Base-by-base conservation (phyloP, 2,329 filamentous ascomycete genomes). In the Verticillium albo-atrum region DNA sequence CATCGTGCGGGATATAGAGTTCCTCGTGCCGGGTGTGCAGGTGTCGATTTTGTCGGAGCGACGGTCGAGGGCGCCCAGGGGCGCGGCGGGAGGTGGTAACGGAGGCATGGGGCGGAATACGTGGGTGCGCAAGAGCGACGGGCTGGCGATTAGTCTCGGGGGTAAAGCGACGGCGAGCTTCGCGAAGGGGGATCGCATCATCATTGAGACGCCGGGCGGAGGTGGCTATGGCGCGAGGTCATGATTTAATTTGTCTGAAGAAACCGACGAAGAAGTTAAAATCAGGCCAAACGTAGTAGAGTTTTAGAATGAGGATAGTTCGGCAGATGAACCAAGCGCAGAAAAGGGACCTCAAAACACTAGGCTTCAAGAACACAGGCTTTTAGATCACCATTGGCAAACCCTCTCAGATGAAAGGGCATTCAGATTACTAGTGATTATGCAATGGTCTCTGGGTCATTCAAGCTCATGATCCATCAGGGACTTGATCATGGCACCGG, bases 11-110 rank as follows among this genome's bases (percentile, higher is more conserved):
- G 91, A 95, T 61, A 92, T 95, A 61, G 91, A 95, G 73, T 93
- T 93, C 72, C 81, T 90, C 2, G 86, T 90, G 50, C 88, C 89
- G 0, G 34, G 25, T 17, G 83, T 95, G 5, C 88, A 92, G 71
- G 89, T 90, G 15, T 89, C 86, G 1, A 94, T 96, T 27, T 75
- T 96, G 6, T 90, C 86, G 6, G 91, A 96, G 72, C 73, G 92
- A 20, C 77, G 92, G 30, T 89, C 94, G 0, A 87, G 90, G 63
- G 81, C 85, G 57, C 92, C 92, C 0, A 93, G 92, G 59, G 90
- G 90, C 0, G 79, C 92, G 60, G 84, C 84, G 20, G 90, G 90
- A 0, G 90, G 90, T 1, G 84, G 83, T 9, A 86, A 90, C 53
- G 90, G 87, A 0, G 74, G 82, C 60, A 82, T 86, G 6, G 90